Evolutionary conservation across 129 eudicot species (phyloP).

Genomic region (Erigeron canadensis): DNA sequence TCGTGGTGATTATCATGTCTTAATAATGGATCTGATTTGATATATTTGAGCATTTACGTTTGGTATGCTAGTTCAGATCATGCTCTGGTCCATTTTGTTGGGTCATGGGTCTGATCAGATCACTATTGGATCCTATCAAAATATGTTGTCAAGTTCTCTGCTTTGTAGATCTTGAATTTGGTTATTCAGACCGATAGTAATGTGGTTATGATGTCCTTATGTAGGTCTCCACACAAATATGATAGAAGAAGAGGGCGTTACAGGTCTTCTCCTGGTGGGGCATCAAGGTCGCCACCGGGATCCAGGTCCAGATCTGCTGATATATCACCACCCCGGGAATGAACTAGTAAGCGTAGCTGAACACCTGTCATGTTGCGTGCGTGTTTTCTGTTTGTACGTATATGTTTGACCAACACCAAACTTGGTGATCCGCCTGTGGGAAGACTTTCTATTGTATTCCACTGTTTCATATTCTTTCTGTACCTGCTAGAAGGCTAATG

Average conservation of each 20-base stretch:
- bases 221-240: slow-evolving; percentile 28
- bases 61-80: too few species aligned
- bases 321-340: slow-evolving; percentile 35
- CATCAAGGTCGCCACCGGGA: slow-evolving; percentile 55
- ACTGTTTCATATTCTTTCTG: background rate
- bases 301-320: slow-evolving; percentile 58
- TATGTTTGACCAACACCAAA: background rate
- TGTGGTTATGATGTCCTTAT: background rate
- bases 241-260: slow-evolving; percentile 29
- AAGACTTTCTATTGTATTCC: slow-evolving; percentile 3
- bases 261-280: slow-evolving; percentile 36
- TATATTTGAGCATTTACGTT: too few species aligned
- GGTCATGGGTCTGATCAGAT: background rate
- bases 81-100: background rate
- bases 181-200: slow-evolving; percentile 1
- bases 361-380: background rate
- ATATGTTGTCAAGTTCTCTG: background rate
- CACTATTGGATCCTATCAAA: background rate
- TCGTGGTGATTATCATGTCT: background rate
- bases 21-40: background rate
- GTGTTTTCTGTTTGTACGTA: slow-evolving; percentile 25
- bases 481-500: background rate
- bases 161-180: background rate
- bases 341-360: background rate
- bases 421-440: slow-evolving; percentile 25